phyloP scores from a whole-genome alignment of 2,329 filamentous ascomycete genomes.

The Grosmannia huntii region DNA sequence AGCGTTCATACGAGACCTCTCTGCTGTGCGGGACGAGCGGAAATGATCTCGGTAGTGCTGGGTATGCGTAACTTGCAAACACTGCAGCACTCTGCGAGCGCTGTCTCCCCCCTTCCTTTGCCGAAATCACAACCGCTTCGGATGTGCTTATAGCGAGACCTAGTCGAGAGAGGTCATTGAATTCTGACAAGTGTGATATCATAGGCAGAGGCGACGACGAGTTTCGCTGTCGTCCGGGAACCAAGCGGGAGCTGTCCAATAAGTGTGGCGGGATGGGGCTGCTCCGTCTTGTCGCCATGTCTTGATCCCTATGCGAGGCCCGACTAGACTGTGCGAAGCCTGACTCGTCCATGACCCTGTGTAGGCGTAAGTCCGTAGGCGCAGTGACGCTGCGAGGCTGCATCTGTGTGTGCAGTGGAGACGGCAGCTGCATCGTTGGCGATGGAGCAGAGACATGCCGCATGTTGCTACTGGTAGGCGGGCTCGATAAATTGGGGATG shows the following conservation, averaged over 20 bases:
- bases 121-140: slow-evolving; percentile 8
- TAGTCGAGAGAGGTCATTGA: slow-evolving; percentile 37
- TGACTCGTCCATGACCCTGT: slow-evolving; percentile 16
- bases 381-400: slow-evolving; percentile 29
- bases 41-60: slow-evolving; percentile 10
- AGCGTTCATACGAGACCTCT: slow-evolving; percentile 32
- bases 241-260: background rate
- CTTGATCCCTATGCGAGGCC: background rate
- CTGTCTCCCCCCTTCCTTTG: background rate
- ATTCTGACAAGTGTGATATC: slow-evolving; percentile 39
- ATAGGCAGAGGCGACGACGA: slow-evolving; percentile 44
- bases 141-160: slow-evolving; percentile 25
- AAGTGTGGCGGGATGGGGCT: slow-evolving; percentile 4
- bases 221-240: slow-evolving; percentile 25
- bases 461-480: slow-evolving; percentile 18
- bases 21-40: slow-evolving; percentile 27
- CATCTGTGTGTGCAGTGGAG: background rate
- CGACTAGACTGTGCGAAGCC: slow-evolving; percentile 8
- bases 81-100: background rate
- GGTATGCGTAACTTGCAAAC: slow-evolving; percentile 9
- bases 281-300: background rate
- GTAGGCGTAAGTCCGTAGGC: slow-evolving; percentile 20
- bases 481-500: background rate
- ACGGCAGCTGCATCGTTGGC: background rate
- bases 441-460: slow-evolving; percentile 41